Percentiles rank a stretch among this genome's conserved stretches.
phyloP scores from a whole-genome alignment of 345 rosid species.

The Excoecaria agallocha region DNA sequence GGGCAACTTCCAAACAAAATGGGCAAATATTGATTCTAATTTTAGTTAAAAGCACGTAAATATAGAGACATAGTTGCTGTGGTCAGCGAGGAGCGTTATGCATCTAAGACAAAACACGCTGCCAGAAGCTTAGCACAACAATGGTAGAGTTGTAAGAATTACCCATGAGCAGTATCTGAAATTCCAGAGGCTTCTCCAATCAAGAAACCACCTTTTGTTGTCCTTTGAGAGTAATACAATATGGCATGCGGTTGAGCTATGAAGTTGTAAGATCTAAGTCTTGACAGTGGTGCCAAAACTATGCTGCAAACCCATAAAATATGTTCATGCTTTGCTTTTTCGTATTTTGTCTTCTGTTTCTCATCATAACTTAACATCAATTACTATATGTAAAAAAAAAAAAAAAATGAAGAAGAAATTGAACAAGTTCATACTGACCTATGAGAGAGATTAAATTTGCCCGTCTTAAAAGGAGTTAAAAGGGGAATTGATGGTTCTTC shows the following conservation, averaged over 20 bases:
- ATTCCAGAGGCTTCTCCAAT: conserved; percentile 29
- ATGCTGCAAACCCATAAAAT: conserved; percentile 18
- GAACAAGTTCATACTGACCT: conserved; percentile 14
- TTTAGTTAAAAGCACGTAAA: no score
- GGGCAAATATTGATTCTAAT: no score
- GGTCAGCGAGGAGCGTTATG: no score
- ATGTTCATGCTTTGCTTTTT: no score
- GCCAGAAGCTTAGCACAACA: no score
- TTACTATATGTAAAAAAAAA: no score
- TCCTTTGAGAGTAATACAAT: conserved; percentile 36
- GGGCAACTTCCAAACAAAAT: background rate
- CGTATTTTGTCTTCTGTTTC: no score
- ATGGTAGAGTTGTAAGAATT: background rate
- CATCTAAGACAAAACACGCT: no score
- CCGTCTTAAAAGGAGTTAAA: conserved; percentile 29
- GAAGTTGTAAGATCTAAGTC: conserved; percentile 29
- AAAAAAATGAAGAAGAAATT: no score
- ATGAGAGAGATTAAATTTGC: conserved; percentile 27
- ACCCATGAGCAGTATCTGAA: conserved; percentile 34
- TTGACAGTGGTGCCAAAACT: conserved; percentile 29
- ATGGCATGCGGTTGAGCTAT: conserved; percentile 33
- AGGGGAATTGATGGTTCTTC: conserved; percentile 18
- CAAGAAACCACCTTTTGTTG: conserved; percentile 33
- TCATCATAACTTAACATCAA: no score
- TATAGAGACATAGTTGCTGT: no score